These are phyloP conservation scores for Begonia fuchsioides DNA, from an alignment of 306 rosid genomes.

Conservation along the genomic window DNA sequence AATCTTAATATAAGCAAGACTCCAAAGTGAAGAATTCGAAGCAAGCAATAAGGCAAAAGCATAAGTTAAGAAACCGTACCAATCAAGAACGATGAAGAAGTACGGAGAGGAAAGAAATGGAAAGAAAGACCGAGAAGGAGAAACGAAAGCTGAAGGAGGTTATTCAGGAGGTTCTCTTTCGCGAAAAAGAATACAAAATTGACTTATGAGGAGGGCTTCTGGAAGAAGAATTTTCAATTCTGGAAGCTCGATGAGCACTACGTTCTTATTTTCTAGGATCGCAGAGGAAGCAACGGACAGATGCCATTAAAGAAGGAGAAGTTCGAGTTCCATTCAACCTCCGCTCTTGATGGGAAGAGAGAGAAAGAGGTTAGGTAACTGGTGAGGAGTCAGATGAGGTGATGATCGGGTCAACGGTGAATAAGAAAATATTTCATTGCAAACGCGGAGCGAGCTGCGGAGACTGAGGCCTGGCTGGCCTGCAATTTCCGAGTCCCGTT, in stretches of 20 bases:
- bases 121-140: slow-evolving; percentile 3
- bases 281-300: background rate
- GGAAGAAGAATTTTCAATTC: too few species aligned
- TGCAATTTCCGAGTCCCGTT: too few species aligned
- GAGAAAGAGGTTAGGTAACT: background rate
- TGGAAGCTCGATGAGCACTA: background rate
- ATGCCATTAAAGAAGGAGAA: background rate
- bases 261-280: background rate
- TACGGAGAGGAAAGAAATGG: slow-evolving; percentile 4
- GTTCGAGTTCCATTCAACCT: background rate
- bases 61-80: slow-evolving; percentile 9
- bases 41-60: background rate
- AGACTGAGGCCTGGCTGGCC: too few species aligned
- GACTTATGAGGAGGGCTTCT: too few species aligned
- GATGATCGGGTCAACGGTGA: background rate
- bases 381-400: background rate
- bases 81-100: slow-evolving; percentile 4
- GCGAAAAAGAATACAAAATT: too few species aligned
- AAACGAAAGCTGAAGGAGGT: background rate
- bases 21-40: slow-evolving; percentile 4
- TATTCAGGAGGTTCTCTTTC: too few species aligned
- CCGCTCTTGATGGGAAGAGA: background rate
- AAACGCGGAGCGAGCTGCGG: too few species aligned
- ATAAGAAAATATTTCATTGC: too few species aligned
- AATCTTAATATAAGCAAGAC: slow-evolving; percentile 20